Conservation (phyloP, 371 early-diverging fungal species). For the Apophysomyces ossiformis region DNA sequence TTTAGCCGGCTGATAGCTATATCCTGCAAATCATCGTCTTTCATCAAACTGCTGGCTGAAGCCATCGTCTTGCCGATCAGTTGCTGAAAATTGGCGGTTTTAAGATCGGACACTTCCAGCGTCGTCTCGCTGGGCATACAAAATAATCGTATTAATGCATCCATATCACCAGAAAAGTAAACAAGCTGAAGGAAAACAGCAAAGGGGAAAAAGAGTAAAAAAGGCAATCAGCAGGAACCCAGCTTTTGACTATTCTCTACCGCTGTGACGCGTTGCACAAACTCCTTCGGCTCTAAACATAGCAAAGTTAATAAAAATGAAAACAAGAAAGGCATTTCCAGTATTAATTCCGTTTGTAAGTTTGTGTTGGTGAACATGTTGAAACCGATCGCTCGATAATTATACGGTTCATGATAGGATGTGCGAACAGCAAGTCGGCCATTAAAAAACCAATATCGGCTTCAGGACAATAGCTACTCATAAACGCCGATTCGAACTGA, state of each 20-base stretch:
- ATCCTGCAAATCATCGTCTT: conserved; percentile 23
- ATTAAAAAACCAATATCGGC: too few species aligned
- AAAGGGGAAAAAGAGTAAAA: background rate
- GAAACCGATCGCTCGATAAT: too few species aligned
- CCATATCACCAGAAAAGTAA: background rate
- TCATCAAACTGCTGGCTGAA: conserved; percentile 22
- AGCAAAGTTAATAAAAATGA: background rate
- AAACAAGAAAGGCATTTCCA: background rate
- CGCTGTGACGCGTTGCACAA: conserved; percentile 9
- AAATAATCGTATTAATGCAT: background rate
- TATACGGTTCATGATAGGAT: too few species aligned
- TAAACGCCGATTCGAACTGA: too few species aligned
- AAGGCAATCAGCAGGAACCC: background rate
- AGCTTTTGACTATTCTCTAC: background rate
- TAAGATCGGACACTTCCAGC: conserved; percentile 15
- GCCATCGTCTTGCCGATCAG: conserved; percentile 34
- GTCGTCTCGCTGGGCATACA: conserved; percentile 20
- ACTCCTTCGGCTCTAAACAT: background rate
- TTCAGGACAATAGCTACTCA: too few species aligned
- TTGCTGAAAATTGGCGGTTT: conserved; percentile 26
- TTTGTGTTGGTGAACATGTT: too few species aligned
- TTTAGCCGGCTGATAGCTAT: conserved; percentile 27
- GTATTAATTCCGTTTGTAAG: too few species aligned
- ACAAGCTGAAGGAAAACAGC: background rate
- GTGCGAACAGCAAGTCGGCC: too few species aligned